Conservation (phyloP, 148 eudicot species). For the Selenicereus undatus region DNA sequence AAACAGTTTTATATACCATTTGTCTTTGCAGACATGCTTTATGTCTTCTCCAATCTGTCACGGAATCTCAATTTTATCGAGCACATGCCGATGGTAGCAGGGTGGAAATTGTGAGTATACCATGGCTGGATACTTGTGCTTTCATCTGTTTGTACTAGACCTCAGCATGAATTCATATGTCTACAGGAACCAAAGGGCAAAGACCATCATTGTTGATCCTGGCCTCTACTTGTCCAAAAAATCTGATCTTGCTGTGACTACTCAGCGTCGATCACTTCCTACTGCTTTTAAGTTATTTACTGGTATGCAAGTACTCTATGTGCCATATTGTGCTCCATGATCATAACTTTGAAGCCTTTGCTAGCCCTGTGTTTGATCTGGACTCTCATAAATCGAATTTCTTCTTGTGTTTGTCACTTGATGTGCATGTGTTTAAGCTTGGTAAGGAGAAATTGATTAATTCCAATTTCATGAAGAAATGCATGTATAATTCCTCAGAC, state of each 20-base stretch:
- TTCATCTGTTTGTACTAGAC: background rate
- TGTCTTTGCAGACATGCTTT: constrained; percentile 72
- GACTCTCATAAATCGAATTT: background rate
- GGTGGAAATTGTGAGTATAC: constrained; percentile 87
- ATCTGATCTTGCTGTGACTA: constrained; percentile 66
- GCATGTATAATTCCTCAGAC: background rate
- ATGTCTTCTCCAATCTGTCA: constrained; percentile 80
- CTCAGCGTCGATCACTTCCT: constrained; percentile 83
- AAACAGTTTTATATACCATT: constrained; percentile 18
- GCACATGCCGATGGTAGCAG: constrained; percentile 58
- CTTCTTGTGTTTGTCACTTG: background rate
- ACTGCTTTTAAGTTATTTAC: constrained; percentile 84
- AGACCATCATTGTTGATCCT: constrained; percentile 81
- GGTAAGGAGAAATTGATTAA: background rate
- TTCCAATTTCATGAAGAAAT: background rate
- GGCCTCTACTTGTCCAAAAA: constrained; percentile 87
- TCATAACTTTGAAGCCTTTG: background rate
- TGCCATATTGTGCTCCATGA: background rate
- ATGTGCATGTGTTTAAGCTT: background rate
- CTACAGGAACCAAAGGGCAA: constrained; percentile 88
- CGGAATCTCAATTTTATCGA: constrained; percentile 81
- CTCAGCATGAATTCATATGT: background rate
- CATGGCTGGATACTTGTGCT: constrained; percentile 2
- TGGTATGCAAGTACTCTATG: constrained; percentile 38
- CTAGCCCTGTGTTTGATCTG: background rate